These are phyloP conservation scores for Anthoceros angustus DNA, from an alignment of 225 moss, liverwort and hornwort genomes.

Conservation along the genomic window DNA sequence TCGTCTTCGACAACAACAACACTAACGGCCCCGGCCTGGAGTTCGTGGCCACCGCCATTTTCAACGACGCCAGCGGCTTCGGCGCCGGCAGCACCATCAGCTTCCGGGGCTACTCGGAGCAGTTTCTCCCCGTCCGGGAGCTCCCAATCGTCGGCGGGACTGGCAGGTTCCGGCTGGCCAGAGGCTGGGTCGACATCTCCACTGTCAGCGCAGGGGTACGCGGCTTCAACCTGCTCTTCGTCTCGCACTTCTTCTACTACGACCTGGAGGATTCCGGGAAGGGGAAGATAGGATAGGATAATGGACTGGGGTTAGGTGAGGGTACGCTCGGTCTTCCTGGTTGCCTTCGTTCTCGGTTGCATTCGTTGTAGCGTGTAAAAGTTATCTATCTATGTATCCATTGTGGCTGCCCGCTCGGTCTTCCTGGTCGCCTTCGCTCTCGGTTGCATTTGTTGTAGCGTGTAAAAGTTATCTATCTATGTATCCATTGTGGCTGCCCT, in stretches of 20 bases:
- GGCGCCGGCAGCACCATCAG: slow-evolving; percentile 19
- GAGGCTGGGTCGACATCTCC: slow-evolving; percentile 23
- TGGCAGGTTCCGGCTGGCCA: slow-evolving; percentile 24
- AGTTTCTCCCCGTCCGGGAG: slow-evolving; percentile 14
- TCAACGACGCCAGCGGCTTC: slow-evolving; percentile 21
- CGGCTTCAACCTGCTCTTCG: slow-evolving; percentile 14
- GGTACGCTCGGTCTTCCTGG: too few species aligned
- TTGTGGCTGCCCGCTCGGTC: too few species aligned
- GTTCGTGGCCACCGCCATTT: slow-evolving; percentile 30
- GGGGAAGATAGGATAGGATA: too few species aligned
- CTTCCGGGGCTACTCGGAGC: slow-evolving; percentile 24
- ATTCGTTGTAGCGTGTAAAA: too few species aligned
- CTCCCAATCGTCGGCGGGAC: slow-evolving; percentile 29
- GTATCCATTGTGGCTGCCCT: too few species aligned
- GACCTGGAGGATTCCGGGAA: too few species aligned
- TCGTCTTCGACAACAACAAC: slow-evolving; percentile 23
- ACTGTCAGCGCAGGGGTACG: slow-evolving; percentile 14
- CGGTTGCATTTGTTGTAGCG: too few species aligned
- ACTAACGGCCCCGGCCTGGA: slow-evolving; percentile 11
- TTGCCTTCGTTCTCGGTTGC: too few species aligned
- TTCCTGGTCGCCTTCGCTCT: too few species aligned
- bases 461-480: too few species aligned
- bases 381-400: too few species aligned
- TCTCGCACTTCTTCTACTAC: slow-evolving; percentile 13
- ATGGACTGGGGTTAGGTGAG: too few species aligned